A percentile compares a stretch with the other conserved stretches of the same genome.
Conservation (phyloP, 2,329 filamentous ascomycete genomes). For the Magnaporthiopsis rhizophila region DNA sequence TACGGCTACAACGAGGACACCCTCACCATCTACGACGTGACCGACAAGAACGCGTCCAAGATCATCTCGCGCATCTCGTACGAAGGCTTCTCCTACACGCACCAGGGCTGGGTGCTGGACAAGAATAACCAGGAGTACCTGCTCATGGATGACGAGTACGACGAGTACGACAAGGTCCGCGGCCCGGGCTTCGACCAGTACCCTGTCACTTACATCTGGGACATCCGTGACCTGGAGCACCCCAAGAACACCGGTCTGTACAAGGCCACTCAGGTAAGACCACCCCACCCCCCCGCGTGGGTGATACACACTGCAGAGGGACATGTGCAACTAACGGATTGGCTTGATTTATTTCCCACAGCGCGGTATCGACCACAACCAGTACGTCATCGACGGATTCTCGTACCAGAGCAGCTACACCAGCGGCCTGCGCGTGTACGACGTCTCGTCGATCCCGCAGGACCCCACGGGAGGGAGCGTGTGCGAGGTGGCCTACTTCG, state of each 20-base stretch:
- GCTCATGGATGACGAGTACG: constrained; percentile 43
- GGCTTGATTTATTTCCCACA: constrained; percentile 1
- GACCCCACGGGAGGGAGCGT: constrained; percentile 30
- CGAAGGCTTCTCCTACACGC: constrained; percentile 48
- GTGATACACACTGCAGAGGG: background rate
- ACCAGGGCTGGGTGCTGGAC: constrained; percentile 47
- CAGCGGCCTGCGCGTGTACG: constrained; percentile 29
- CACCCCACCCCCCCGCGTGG: constrained; percentile 17
- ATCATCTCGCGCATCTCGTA: constrained; percentile 47
- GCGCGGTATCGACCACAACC: constrained; percentile 36
- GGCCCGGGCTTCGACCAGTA: constrained; percentile 19
- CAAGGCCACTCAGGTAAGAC: constrained; percentile 16
- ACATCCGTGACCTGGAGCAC: constrained; percentile 31
- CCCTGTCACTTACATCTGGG: constrained; percentile 41
- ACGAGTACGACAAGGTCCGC: constrained; percentile 35
- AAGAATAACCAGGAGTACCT: constrained; percentile 33
- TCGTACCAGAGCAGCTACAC: constrained; percentile 39
- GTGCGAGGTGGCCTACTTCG: constrained; percentile 37
- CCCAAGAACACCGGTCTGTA: constrained; percentile 35
- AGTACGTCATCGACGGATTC: constrained; percentile 32
- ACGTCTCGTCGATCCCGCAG: constrained; percentile 21
- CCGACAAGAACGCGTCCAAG: constrained; percentile 34
- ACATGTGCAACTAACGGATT: background rate
- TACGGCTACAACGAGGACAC: constrained; percentile 48
- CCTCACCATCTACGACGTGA: constrained; percentile 43